A percentile compares a stretch with the other conserved stretches of the same genome.
Conservation (phyloP, 768 basidiomycete species). For the Rhizopogon vulgaris region DNA sequence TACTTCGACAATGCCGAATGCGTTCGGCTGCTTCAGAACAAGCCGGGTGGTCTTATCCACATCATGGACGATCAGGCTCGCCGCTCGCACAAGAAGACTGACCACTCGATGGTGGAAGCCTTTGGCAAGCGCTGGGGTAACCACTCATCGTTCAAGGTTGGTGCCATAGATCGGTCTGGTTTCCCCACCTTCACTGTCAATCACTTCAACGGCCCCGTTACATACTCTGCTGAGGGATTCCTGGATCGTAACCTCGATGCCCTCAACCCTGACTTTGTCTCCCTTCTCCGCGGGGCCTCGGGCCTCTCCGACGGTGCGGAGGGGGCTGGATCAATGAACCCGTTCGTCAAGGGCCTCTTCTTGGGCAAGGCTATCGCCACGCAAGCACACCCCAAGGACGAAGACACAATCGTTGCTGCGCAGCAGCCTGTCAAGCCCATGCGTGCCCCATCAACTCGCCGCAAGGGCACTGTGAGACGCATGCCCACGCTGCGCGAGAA, state of each 20-base stretch:
- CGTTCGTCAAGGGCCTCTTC: constrained; percentile 89
- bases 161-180: constrained; percentile 67
- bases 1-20: constrained; percentile 93
- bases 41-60: constrained; percentile 87
- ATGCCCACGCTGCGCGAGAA: constrained; percentile 30
- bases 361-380: constrained; percentile 86
- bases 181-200: constrained; percentile 85
- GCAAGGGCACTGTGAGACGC: constrained; percentile 69
- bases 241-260: constrained; percentile 84
- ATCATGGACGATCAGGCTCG: constrained; percentile 98
- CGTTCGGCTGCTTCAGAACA: constrained; percentile 76
- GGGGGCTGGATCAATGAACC: constrained; percentile 76
- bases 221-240: constrained; percentile 88
- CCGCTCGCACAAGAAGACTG: constrained; percentile 82
- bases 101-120: constrained; percentile 91
- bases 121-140: constrained; percentile 93
- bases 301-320: constrained; percentile 44
- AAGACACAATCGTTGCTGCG: constrained; percentile 92
- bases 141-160: constrained; percentile 86
- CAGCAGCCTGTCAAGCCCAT: constrained; percentile 93
- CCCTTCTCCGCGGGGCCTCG: constrained; percentile 63
- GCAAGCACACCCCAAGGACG: constrained; percentile 85
- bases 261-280: constrained; percentile 90
- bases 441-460: constrained; percentile 84
- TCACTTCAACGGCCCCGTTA: constrained; percentile 88